Evolutionary conservation across 768 basidiomycete species (phyloP), one percentile per base, ranked within the genome.

Genomic region (Mycena vitilis): DNA sequence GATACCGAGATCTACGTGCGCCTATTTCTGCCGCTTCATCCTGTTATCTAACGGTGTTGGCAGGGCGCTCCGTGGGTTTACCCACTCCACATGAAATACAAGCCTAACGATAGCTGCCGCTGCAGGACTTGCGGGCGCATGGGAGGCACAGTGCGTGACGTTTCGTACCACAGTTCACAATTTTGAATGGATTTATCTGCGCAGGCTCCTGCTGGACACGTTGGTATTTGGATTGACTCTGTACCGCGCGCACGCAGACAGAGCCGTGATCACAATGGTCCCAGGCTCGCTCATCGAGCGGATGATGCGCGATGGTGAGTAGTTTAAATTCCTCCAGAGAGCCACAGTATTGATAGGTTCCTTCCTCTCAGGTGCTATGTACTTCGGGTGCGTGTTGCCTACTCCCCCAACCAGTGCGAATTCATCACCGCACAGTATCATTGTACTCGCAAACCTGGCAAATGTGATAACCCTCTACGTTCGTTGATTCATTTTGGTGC

Each of bases 311-410:
- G 70, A 71, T 40, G 70, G 70, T 71, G n/a, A n/a, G n/a, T n/a
- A n/a, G n/a, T n/a, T n/a, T n/a, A n/a, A n/a, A n/a, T n/a, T n/a
- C n/a, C n/a, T n/a, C n/a, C n/a, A n/a, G n/a, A n/a, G n/a, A n/a
- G n/a, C n/a, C n/a, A n/a, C n/a, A n/a, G n/a, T n/a, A n/a, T n/a
- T n/a, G n/a, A n/a, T n/a, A n/a, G n/a, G n/a, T n/a, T n/a, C n/a
- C n/a, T n/a, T n/a, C n/a, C n/a, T n/a, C n/a, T n/a, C n/a, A 70
- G 69, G 69, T 37, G 65, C 65, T 6, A 66, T 71, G 61, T 71
- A 71, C 30, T 71, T 71, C n/a, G 70, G 70, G 70, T 67, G 3
- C 30, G 30, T 30, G 30, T 30, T 30, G 58, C n/a, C 9, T 60
- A 7, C 48, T 25, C 11, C n/a, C 12, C 42, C 15, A 5, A 42